Evolutionary conservation across 768 basidiomycete species (phyloP).

Genomic region (Rhizopogon vulgaris): DNA sequence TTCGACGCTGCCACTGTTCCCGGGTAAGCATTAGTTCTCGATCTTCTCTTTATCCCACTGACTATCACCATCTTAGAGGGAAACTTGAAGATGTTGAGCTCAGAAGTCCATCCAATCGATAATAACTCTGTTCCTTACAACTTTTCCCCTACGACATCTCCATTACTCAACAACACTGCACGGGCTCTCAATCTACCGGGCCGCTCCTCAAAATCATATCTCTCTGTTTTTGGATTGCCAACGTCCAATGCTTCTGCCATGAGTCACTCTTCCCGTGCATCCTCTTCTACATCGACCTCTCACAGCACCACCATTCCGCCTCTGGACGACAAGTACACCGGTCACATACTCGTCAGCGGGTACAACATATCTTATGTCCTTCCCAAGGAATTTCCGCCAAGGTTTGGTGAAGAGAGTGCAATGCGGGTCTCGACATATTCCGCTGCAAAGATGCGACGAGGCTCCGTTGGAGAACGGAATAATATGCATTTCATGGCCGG

Average conservation of each 20-base stretch:
- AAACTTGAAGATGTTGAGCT: constrained; percentile 66
- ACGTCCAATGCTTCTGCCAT: constrained; percentile 26
- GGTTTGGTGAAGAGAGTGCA: constrained; percentile 20
- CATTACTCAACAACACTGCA: constrained; percentile 63
- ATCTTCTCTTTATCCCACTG: background rate
- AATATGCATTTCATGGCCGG: constrained; percentile 75
- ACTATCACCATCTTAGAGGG: constrained; percentile 47
- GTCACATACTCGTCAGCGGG: constrained; percentile 69
- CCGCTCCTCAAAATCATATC: constrained; percentile 54
- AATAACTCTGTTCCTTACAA: constrained; percentile 65
- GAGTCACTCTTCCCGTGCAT: constrained; percentile 28
- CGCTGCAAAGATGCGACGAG: constrained; percentile 35
- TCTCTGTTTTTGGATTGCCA: constrained; percentile 44
- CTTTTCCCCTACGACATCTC: constrained; percentile 58
- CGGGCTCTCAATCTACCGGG: constrained; percentile 62
- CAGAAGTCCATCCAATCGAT: constrained; percentile 74
- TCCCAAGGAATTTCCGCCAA: constrained; percentile 55
- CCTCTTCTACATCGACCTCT: constrained; percentile 28
- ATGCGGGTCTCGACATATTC: constrained; percentile 19
- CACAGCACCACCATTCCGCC: constrained; percentile 28
- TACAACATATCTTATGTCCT: constrained; percentile 74
- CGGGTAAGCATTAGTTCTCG: constrained; percentile 38
- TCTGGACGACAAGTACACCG: constrained; percentile 64
- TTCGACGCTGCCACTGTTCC: constrained; percentile 64
- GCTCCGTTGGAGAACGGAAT: constrained; percentile 51